A percentile compares a stretch with the other conserved stretches of the same genome.
Evolutionary conservation across 2,329 filamentous ascomycete species (phyloP).

Genomic region (Samsoniella hepiali): DNA sequence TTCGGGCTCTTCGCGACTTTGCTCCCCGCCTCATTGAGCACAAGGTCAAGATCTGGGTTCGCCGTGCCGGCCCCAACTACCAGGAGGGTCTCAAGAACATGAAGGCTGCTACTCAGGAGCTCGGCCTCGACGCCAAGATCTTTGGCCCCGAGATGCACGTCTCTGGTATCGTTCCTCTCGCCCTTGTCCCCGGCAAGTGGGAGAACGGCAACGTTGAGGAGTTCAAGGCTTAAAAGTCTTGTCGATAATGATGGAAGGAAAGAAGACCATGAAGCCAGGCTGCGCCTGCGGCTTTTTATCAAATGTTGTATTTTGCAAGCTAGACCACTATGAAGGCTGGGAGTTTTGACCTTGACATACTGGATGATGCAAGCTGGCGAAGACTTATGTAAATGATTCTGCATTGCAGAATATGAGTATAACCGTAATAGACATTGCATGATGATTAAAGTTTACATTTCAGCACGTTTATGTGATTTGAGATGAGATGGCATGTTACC

Average conservation of each 20-base stretch:
- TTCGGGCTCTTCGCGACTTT: constrained; percentile 89
- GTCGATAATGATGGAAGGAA: background rate
- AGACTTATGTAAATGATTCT: constrained; percentile 17
- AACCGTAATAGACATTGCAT: constrained; percentile 19
- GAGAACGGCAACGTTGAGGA: constrained; percentile 60
- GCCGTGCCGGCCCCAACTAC: constrained; percentile 88
- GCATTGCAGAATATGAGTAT: constrained; percentile 16
- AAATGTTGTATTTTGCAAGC: constrained; percentile 35
- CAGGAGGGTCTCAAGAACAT: constrained; percentile 99
- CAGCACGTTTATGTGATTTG: background rate
- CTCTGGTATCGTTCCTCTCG: constrained; percentile 91
- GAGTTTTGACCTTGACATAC: constrained; percentile 21
- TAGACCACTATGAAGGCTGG: constrained; percentile 29
- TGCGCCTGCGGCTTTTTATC: constrained; percentile 19
- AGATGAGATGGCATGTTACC: background rate
- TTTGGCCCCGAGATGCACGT: constrained; percentile 87
- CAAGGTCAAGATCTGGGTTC: constrained; percentile 97
- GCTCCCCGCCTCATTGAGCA: constrained; percentile 84
- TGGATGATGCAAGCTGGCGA: constrained; percentile 15
- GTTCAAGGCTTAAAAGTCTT: constrained; percentile 50
- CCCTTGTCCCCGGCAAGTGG: constrained; percentile 66
- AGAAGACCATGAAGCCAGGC: constrained; percentile 7
- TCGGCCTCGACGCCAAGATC: constrained; percentile 70
- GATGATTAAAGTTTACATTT: constrained; percentile 2
- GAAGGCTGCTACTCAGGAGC: constrained; percentile 91